Conservation (phyloP, 2,329 filamentous ascomycete species). For the Macrophomina phaseolina region DNA sequence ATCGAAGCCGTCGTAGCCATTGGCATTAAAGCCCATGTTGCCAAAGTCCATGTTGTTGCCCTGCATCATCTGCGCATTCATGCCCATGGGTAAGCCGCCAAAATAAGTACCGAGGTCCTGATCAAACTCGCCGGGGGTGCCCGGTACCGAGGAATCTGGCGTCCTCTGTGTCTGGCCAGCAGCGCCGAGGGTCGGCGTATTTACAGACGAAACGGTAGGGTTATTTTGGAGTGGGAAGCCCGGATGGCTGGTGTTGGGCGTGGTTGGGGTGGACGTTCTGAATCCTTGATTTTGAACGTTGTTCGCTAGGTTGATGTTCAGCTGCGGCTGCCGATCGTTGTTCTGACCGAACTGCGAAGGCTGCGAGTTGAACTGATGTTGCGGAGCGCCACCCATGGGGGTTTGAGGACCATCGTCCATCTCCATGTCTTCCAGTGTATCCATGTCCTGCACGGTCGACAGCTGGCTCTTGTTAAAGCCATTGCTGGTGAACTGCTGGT, state of each 20-base stretch:
- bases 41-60: slow-evolving; percentile 36
- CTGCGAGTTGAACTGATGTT: slow-evolving; percentile 64
- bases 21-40: slow-evolving; percentile 44
- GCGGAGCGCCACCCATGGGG: slow-evolving; percentile 68
- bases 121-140: slow-evolving; percentile 76
- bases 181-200: slow-evolving; percentile 84
- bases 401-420: slow-evolving; percentile 71
- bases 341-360: slow-evolving; percentile 57
- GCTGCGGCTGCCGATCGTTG: slow-evolving; percentile 66
- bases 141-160: slow-evolving; percentile 70
- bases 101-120: slow-evolving; percentile 63
- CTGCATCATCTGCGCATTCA: slow-evolving; percentile 44
- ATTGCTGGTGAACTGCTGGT: slow-evolving; percentile 34
- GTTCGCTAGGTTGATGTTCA: slow-evolving; percentile 82
- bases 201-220: slow-evolving; percentile 95
- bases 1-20: slow-evolving; percentile 47
- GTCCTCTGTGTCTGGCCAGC: slow-evolving; percentile 65
- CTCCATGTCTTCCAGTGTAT: slow-evolving; percentile 92
- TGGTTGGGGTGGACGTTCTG: slow-evolving; percentile 83
- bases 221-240: slow-evolving; percentile 84
- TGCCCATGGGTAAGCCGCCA: slow-evolving; percentile 41
- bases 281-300: slow-evolving; percentile 73
- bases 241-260: slow-evolving; percentile 72
- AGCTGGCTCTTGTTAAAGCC: slow-evolving; percentile 47
- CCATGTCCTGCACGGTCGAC: slow-evolving; percentile 66